Percentiles rank a stretch among this genome's conserved stretches.
These are phyloP conservation scores for Phytophthora kernoviae DNA, from an alignment of 352 stramenopile species.

Conservation along the genomic window DNA sequence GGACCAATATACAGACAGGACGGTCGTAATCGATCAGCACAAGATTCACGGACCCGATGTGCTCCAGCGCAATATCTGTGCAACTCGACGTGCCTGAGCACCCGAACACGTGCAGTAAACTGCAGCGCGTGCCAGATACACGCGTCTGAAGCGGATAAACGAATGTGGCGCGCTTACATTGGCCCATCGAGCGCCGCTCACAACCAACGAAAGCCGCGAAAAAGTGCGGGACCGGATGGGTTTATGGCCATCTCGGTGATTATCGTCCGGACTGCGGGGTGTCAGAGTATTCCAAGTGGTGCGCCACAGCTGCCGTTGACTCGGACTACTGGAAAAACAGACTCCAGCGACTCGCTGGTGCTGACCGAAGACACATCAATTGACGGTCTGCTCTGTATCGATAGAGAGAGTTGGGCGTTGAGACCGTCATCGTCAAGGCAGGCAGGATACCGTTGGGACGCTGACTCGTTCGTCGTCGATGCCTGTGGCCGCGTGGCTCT, in stretches of 20 bases:
- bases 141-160: constrained; percentile 9
- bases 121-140: constrained; percentile 15
- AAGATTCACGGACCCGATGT: constrained; percentile 16
- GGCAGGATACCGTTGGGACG: no score
- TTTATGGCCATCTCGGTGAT: constrained; percentile 2
- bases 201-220: no score
- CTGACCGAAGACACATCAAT: not conserved
- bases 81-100: not conserved
- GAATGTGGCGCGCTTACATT: constrained; percentile 21
- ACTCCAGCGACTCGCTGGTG: not conserved
- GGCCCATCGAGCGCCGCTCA: constrained; percentile 7
- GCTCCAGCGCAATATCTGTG: not conserved
- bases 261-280: not conserved
- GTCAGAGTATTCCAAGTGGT: constrained; percentile 1
- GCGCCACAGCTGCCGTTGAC: not conserved
- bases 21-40: constrained; percentile 6
- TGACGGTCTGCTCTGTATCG: not conserved
- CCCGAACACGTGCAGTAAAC: not conserved
- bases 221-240: not conserved
- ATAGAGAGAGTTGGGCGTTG: no score
- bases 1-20: not conserved
- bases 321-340: not conserved
- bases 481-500: no score
- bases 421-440: no score
- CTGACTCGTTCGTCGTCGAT: no score